A percentile compares a stretch with the other conserved stretches of the same genome.
phyloP scores from a whole-genome alignment of 768 basidiomycete genomes.

The Tephrocybe sp. region DNA sequence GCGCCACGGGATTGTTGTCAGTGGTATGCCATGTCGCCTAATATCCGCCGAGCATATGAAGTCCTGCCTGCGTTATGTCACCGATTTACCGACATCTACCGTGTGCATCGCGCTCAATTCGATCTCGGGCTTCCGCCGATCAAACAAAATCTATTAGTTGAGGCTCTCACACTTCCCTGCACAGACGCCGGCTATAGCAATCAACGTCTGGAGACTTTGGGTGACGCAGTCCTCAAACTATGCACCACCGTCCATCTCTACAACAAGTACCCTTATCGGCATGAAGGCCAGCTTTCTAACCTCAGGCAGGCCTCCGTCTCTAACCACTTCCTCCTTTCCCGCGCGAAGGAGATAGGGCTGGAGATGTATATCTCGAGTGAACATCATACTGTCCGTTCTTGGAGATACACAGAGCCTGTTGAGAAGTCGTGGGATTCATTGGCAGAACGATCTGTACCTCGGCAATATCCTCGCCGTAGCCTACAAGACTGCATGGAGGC shows the following conservation, averaged over 20 bases:
- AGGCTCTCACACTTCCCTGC: slow-evolving; percentile 75
- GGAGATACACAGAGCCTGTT: slow-evolving; percentile 51
- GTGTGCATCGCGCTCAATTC: slow-evolving; percentile 47
- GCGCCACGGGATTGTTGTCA: slow-evolving; percentile 47
- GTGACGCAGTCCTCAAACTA: slow-evolving; percentile 80
- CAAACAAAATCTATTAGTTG: slow-evolving; percentile 52
- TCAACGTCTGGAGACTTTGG: slow-evolving; percentile 83
- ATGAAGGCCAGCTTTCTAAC: slow-evolving; percentile 78
- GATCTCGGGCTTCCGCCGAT: slow-evolving; percentile 64
- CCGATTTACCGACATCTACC: slow-evolving; percentile 63
- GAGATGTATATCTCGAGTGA: slow-evolving; percentile 67
- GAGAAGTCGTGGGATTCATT: slow-evolving; percentile 27
- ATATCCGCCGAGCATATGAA: slow-evolving; percentile 49
- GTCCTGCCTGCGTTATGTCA: slow-evolving; percentile 66
- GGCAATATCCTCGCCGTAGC: slow-evolving; percentile 62
- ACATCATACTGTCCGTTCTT: slow-evolving; percentile 45
- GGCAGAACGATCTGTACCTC: slow-evolving; percentile 31
- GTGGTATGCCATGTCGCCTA: slow-evolving; percentile 51
- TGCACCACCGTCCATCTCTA: slow-evolving; percentile 73
- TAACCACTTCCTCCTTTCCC: slow-evolving; percentile 66
- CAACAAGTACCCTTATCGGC: slow-evolving; percentile 70
- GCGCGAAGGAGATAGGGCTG: slow-evolving; percentile 62
- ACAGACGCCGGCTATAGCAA: slow-evolving; percentile 68
- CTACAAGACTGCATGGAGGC: slow-evolving; percentile 91
- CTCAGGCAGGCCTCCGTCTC: slow-evolving; percentile 65